phyloP scores from a whole-genome alignment of 2,329 filamentous ascomycete genomes.

The Fusarium phyllophilum region DNA sequence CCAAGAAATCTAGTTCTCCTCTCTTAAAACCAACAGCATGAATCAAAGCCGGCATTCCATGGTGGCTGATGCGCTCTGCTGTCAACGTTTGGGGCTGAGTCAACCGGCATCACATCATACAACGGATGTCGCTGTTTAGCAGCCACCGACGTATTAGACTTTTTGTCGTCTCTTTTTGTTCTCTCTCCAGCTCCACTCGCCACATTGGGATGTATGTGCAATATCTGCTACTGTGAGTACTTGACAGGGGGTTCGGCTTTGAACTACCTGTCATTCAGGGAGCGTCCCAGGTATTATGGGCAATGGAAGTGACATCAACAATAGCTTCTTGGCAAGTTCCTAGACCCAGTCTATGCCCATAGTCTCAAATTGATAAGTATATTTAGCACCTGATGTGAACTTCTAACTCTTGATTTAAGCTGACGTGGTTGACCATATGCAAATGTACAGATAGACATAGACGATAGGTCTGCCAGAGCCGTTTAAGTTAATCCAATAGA shows the following conservation, averaged over 20 bases:
- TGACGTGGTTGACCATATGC: too few relatives aligned
- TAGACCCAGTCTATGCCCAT: too few relatives aligned
- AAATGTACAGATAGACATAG: neutral
- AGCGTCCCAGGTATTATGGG: neutral
- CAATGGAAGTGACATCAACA: neutral
- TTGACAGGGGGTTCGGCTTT: neutral
- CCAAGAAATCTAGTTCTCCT: neutral
- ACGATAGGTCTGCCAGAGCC: too few relatives aligned
- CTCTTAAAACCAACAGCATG: neutral
- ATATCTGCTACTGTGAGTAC: neutral
- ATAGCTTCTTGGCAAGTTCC: neutral
- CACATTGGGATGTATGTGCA: neutral
- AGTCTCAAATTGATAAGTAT: neutral
- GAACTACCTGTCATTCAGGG: neutral
- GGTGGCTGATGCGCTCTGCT: neutral
- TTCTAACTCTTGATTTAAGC: too few relatives aligned
- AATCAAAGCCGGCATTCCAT: neutral
- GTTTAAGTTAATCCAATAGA: fast-evolving
- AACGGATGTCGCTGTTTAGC: too few relatives aligned
- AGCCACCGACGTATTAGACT: neutral
- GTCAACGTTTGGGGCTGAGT: neutral
- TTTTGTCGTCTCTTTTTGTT: neutral
- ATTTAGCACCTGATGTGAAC: too few relatives aligned
- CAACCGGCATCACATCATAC: neutral
- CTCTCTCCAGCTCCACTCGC: neutral